These are phyloP conservation scores for Cucurbita pepo DNA, from an alignment of 306 rosid genomes.

Conservation along the genomic window DNA sequence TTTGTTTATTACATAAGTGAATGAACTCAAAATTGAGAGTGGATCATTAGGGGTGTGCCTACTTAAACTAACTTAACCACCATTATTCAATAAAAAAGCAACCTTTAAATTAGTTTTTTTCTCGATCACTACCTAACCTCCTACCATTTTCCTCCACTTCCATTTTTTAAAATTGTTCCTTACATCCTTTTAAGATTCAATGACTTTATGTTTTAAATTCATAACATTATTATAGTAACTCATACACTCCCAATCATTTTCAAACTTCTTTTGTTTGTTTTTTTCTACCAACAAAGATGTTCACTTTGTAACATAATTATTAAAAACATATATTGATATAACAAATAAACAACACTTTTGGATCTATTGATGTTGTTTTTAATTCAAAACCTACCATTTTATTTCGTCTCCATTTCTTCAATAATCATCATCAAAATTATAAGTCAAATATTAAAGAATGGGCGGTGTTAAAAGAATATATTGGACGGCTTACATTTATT, in stretches of 20 bases:
- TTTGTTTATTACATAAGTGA: background rate
- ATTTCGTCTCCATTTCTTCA: background rate
- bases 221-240: background rate
- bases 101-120: background rate
- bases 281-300: background rate
- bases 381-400: background rate
- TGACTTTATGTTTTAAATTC: background rate
- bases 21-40: background rate
- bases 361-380: background rate
- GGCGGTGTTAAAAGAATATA: background rate
- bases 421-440: background rate
- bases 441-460: background rate
- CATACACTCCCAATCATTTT: background rate
- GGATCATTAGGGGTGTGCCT: background rate
- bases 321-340: background rate
- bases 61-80: constrained; percentile 1
- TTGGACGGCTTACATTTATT: background rate
- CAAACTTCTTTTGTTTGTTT: background rate
- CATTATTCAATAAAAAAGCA: background rate
- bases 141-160: background rate
- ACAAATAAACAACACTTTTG: background rate
- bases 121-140: background rate
- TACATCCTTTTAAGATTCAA: background rate
- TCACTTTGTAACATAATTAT: background rate
- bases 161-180: background rate